Evolutionary conservation across 2,329 filamentous ascomycete species (phyloP).

Genomic region (Penicillium sp.): DNA sequence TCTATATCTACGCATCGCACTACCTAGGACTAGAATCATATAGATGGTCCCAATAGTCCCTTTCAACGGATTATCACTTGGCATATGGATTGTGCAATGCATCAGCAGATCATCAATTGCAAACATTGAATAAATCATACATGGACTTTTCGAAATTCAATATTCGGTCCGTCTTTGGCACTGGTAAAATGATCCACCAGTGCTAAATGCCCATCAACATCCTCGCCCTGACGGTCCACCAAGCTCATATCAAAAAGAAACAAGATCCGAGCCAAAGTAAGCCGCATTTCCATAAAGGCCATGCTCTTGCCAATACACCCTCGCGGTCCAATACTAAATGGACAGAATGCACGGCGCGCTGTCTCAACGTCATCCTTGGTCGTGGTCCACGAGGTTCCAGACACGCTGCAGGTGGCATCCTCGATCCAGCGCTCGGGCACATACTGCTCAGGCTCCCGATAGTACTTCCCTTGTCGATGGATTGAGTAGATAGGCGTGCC

Average conservation of each 20-base stretch:
- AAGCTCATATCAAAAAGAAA: conserved; percentile 39
- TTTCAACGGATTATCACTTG: too few species aligned
- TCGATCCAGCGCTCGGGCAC: conserved; percentile 61
- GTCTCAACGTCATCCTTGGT: conserved; percentile 47
- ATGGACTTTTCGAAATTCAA: conserved; percentile 22
- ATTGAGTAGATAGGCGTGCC: conserved; percentile 63
- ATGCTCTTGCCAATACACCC: conserved; percentile 42
- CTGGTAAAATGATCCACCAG: conserved; percentile 38
- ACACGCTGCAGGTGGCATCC: conserved; percentile 41
- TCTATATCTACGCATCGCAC: too few species aligned
- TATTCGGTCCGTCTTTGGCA: conserved; percentile 36
- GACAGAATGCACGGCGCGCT: conserved; percentile 65
- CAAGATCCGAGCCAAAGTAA: conserved; percentile 36
- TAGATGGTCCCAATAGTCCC: too few species aligned
- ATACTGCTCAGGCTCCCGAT: conserved; percentile 54
- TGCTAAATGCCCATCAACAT: conserved; percentile 32
- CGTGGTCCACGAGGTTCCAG: conserved; percentile 33
- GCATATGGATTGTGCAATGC: too few species aligned
- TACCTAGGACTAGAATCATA: too few species aligned
- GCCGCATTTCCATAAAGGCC: conserved; percentile 41
- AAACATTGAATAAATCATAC: too few species aligned
- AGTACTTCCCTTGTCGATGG: conserved; percentile 61
- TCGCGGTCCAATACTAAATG: conserved; percentile 44
- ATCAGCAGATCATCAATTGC: too few species aligned
- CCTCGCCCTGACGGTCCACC: conserved; percentile 32